Percentiles rank a stretch among this genome's conserved stretches.
Conservation (phyloP, 1,284 basidiomycete species). For the Xerocomus nothofagi region DNA sequence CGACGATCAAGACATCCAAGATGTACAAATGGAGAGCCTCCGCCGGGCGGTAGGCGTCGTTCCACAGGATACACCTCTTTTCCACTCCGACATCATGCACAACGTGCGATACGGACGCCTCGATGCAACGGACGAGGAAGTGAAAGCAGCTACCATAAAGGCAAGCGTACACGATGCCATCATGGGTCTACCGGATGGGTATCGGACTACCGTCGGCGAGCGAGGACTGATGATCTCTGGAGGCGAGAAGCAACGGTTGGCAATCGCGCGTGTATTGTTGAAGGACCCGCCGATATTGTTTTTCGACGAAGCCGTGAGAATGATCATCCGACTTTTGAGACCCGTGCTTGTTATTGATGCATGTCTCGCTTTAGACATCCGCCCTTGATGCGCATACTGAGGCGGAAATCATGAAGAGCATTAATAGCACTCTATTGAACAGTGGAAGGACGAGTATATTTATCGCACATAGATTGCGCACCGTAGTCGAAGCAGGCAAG, state of each 20-base stretch:
- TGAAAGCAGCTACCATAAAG: constrained; percentile 77
- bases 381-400: constrained; percentile 95
- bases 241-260: constrained; percentile 95
- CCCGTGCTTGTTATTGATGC: constrained; percentile 2
- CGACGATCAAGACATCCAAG: constrained; percentile 84
- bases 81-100: constrained; percentile 94
- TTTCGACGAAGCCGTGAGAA: constrained; percentile 93
- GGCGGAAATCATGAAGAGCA: constrained; percentile 92
- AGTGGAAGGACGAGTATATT: constrained; percentile 91
- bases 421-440: constrained; percentile 77
- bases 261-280: constrained; percentile 88
- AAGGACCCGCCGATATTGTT: constrained; percentile 96
- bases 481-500: constrained; percentile 84
- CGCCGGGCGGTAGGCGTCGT: constrained; percentile 87
- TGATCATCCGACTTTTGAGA: not conserved
- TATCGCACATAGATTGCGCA: constrained; percentile 89
- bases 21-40: constrained; percentile 73
- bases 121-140: constrained; percentile 86
- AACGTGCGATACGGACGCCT: constrained; percentile 95
- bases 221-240: constrained; percentile 97
- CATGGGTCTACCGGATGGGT: constrained; percentile 80
- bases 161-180: constrained; percentile 90
- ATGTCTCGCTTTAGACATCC: constrained; percentile 63
- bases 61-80: constrained; percentile 96
- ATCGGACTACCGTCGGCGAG: constrained; percentile 91